phyloP scores from a whole-genome alignment of 805 yeast genomes.

The Nakazawaea siamensis region DNA sequence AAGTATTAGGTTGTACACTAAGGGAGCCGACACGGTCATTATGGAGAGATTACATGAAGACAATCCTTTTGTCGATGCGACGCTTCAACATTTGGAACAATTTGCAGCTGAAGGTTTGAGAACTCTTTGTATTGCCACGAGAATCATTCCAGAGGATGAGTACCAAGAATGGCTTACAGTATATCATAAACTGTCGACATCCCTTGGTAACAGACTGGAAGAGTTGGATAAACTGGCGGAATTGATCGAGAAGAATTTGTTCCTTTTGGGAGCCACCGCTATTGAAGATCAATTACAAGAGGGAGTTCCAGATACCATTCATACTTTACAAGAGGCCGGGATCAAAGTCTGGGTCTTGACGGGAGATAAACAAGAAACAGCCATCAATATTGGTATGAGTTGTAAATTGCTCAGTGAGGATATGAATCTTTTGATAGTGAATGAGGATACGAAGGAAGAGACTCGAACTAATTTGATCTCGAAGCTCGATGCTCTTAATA shows the following conservation, averaged over 20 bases:
- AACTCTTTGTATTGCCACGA: slow-evolving; percentile 85
- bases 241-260: slow-evolving; percentile 69
- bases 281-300: slow-evolving; percentile 97
- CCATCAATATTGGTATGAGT: slow-evolving; percentile 97
- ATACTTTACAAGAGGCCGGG: slow-evolving; percentile 92
- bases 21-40: slow-evolving; percentile 97
- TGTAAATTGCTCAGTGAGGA: slow-evolving; percentile 91
- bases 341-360: slow-evolving; percentile 96
- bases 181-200: slow-evolving; percentile 76
- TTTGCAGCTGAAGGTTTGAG: slow-evolving; percentile 95
- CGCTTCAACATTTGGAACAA: slow-evolving; percentile 84
- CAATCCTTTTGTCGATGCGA: slow-evolving; percentile 77
- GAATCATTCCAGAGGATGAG: slow-evolving; percentile 73
- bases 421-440: slow-evolving; percentile 85
- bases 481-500: slow-evolving; percentile 66
- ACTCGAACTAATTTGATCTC: slow-evolving; percentile 64
- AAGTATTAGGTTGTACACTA: slow-evolving; percentile 75
- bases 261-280: slow-evolving; percentile 92
- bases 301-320: slow-evolving; percentile 97
- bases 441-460: slow-evolving; percentile 77
- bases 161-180: slow-evolving; percentile 59
- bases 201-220: slow-evolving; percentile 65
- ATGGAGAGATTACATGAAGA: slow-evolving; percentile 67
- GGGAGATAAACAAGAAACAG: slow-evolving; percentile 98
- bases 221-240: slow-evolving; percentile 87